These are phyloP conservation scores for Aureobasidium sp. DNA, from an alignment of 2,329 filamentous ascomycete genomes.

Conservation along the genomic window DNA sequence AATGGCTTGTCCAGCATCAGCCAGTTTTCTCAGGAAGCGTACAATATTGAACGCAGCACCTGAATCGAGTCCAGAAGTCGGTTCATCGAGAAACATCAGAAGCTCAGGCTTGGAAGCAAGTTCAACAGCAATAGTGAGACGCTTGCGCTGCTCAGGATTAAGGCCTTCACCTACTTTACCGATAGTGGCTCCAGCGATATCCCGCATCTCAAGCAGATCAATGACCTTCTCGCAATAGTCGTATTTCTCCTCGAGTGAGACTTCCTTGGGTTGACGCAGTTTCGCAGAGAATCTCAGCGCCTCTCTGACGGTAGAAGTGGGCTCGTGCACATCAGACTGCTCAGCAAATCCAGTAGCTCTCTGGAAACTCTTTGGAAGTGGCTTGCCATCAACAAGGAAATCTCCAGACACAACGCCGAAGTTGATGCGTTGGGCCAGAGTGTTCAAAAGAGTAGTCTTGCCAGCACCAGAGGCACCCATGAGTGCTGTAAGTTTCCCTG, in stretches of 20 bases:
- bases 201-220: slow-evolving; percentile 59
- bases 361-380: slow-evolving; percentile 53
- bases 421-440: slow-evolving; percentile 59
- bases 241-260: slow-evolving; percentile 54
- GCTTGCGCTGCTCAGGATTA: slow-evolving; percentile 56
- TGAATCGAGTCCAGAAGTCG: slow-evolving; percentile 53
- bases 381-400: slow-evolving; percentile 53
- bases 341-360: slow-evolving; percentile 59
- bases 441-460: slow-evolving; percentile 78
- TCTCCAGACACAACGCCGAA: slow-evolving; percentile 59
- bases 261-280: slow-evolving; percentile 54
- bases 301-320: slow-evolving; percentile 57
- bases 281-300: slow-evolving; percentile 60
- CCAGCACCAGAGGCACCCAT: slow-evolving; percentile 61
- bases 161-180: slow-evolving; percentile 56
- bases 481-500: slow-evolving; percentile 44
- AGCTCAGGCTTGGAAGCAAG: slow-evolving; percentile 46
- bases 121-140: slow-evolving; percentile 50
- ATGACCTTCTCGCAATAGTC: slow-evolving; percentile 59
- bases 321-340: slow-evolving; percentile 58
- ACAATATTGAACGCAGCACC: slow-evolving; percentile 59
- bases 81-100: slow-evolving; percentile 58
- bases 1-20: slow-evolving; percentile 41
- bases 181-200: slow-evolving; percentile 59
- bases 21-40: slow-evolving; percentile 55